Evolutionary conservation across 257 asterid species (phyloP).

Genomic region (Ajuga chamaepitys): DNA sequence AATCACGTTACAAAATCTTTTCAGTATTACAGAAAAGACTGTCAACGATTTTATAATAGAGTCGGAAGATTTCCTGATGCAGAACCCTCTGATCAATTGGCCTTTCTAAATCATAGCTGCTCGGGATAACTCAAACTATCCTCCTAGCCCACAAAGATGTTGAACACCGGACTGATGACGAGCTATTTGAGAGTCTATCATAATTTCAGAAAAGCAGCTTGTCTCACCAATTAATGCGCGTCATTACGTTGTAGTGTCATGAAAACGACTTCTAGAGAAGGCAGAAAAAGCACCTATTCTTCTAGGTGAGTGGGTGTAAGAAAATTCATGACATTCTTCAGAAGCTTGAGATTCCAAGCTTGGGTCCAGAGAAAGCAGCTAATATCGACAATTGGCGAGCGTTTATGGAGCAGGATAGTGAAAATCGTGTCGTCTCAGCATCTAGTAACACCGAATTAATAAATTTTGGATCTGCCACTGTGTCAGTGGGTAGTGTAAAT

Average conservation of each 20-base stretch:
- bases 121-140: slow-evolving; percentile 16
- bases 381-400: too few species aligned
- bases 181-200: slow-evolving; percentile 9
- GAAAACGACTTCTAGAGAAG: slow-evolving; percentile 10
- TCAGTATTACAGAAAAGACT: not conserved
- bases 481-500: too few species aligned
- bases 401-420: too few species aligned
- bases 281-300: not conserved
- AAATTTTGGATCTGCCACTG: too few species aligned
- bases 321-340: too few species aligned
- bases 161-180: not conserved
- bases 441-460: too few species aligned
- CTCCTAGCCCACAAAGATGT: not conserved
- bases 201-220: slow-evolving; percentile 29
- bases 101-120: slow-evolving; percentile 7
- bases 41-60: not conserved
- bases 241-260: slow-evolving; percentile 17
- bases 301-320: not conserved
- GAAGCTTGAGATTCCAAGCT: too few species aligned
- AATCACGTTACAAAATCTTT: not conserved
- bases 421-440: too few species aligned
- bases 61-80: not conserved
- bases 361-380: too few species aligned
- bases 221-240: slow-evolving; percentile 24
- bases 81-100: not conserved